Conservation (phyloP, 2,329 filamentous ascomycete genomes). For the Phialophora chinensis region DNA sequence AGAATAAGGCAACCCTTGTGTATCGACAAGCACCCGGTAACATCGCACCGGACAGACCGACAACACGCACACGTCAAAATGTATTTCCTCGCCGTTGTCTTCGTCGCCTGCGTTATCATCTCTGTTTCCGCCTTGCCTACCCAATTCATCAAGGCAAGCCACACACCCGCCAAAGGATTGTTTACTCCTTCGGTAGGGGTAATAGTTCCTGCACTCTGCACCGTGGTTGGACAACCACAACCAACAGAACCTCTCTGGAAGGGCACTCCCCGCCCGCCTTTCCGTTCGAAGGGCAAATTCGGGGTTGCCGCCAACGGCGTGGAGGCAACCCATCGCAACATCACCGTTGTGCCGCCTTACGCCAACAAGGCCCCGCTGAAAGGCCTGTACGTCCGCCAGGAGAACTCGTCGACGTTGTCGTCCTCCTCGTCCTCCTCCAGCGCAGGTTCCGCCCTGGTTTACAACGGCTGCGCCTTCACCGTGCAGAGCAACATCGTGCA, state of each 20-base stretch:
- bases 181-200: not conserved
- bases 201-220: not conserved
- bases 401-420: not conserved
- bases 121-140: not conserved
- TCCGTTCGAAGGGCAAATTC: not conserved
- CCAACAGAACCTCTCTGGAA: not conserved
- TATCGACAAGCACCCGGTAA: not conserved
- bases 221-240: not conserved
- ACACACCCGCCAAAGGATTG: not conserved
- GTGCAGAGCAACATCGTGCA: conserved; percentile 34
- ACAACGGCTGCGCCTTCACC: conserved; percentile 27
- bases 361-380: not conserved
- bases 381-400: not conserved
- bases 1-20: not conserved
- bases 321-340: not conserved
- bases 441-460: conserved; percentile 15
- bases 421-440: not conserved
- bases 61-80: not conserved
- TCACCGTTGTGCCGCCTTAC: not conserved
- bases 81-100: not conserved
- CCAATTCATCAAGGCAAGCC: not conserved
- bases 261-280: not conserved
- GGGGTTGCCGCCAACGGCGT: not conserved
- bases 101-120: not conserved
- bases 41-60: not conserved